Conservation (phyloP, 495 filamentous ascomycete genomes). For the Aspergillus panamensis region DNA sequence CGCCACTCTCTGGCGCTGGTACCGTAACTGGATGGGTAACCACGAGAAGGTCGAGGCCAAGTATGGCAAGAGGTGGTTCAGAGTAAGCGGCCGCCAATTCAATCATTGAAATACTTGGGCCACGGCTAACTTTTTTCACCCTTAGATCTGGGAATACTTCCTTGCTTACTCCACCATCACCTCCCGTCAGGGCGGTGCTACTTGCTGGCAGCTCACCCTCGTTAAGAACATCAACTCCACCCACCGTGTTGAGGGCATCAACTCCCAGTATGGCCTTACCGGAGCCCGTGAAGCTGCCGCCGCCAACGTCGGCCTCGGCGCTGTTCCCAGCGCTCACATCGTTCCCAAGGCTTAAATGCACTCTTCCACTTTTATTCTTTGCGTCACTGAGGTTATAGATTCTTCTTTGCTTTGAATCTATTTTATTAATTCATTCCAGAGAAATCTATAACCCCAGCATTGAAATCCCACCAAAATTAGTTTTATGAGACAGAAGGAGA, state of each 20-base stretch:
- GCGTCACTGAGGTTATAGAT: neutral
- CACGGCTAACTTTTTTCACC: constrained; percentile 9
- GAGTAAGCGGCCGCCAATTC: constrained; percentile 57
- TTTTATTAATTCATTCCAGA: neutral
- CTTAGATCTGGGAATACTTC: constrained; percentile 97
- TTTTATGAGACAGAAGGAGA: neutral
- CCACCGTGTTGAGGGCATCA: constrained; percentile 86
- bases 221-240: constrained; percentile 99
- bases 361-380: neutral
- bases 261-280: constrained; percentile 67
- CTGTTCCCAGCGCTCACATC: constrained; percentile 41
- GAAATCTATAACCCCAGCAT: too few species aligned
- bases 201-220: constrained; percentile 91
- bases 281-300: constrained; percentile 57
- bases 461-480: neutral
- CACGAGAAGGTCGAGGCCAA: constrained; percentile 90
- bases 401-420: neutral
- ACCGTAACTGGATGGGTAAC: constrained; percentile 98
- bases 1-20: constrained; percentile 97
- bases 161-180: constrained; percentile 89
- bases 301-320: constrained; percentile 35
- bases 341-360: constrained; percentile 31
- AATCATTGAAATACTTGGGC: neutral
- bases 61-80: constrained; percentile 94
- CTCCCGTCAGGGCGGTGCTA: constrained; percentile 87